Percentiles rank a stretch among this genome's conserved stretches.
Evolutionary conservation across 108 stramenopile genomes (phyloP).

Genomic region (Nannochloropsis gaditana): DNA sequence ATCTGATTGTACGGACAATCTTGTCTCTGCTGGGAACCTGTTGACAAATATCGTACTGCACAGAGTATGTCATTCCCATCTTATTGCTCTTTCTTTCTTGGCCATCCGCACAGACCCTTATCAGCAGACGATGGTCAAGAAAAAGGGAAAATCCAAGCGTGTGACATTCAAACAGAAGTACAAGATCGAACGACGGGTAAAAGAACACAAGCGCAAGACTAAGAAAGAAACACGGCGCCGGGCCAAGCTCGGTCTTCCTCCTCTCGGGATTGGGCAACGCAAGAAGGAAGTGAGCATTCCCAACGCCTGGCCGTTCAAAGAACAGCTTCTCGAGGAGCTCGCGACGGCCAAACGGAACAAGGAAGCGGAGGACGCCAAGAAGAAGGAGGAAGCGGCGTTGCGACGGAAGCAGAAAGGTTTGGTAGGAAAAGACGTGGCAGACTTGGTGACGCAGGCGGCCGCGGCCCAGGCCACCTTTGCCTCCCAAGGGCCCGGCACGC

Average conservation of each 20-base stretch:
- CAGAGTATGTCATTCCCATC: not conserved
- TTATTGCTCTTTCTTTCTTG: not conserved
- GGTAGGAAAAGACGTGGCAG: not conserved
- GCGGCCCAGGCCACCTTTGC: not conserved
- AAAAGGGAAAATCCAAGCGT: slow-evolving; percentile 94
- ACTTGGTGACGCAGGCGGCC: not conserved
- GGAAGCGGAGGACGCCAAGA: slow-evolving; percentile 65
- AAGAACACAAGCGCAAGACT: slow-evolving; percentile 88
- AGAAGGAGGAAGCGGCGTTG: slow-evolving; percentile 24
- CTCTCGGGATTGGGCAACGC: slow-evolving; percentile 55
- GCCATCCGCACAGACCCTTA: not conserved
- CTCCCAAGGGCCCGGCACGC: not conserved
- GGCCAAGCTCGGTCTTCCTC: slow-evolving; percentile 58
- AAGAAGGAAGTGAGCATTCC: slow-evolving; percentile 97
- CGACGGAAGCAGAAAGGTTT: not conserved
- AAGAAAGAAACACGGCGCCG: slow-evolving; percentile 79
- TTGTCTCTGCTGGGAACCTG: no score
- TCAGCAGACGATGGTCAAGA: slow-evolving; percentile 78
- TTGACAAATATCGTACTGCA: not conserved
- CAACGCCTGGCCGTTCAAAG: slow-evolving; percentile 97
- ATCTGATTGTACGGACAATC: no score
- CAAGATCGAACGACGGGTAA: slow-evolving; percentile 72
- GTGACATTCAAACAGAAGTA: slow-evolving; percentile 96
- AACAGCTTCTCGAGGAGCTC: slow-evolving; percentile 81
- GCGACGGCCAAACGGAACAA: slow-evolving; percentile 59